A percentile compares a stretch with the other conserved stretches of the same genome.
Evolutionary conservation across 768 basidiomycete species (phyloP).

Genomic region (Krasilnikovozyma curviuscula): DNA sequence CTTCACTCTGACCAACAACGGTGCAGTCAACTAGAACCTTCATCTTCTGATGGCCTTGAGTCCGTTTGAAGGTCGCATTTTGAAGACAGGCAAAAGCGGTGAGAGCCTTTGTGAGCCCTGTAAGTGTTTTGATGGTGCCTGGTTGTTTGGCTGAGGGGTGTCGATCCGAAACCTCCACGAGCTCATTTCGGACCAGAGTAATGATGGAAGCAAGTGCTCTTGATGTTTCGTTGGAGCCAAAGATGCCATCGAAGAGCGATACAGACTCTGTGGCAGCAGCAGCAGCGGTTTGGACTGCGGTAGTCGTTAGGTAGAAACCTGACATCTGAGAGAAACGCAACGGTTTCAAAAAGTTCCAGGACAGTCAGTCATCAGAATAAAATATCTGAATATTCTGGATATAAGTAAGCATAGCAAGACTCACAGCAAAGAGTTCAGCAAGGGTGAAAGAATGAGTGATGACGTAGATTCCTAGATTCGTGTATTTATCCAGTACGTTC

Average conservation of each 20-base stretch:
- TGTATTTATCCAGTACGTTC: constrained; percentile 26
- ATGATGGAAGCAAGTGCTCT: constrained; percentile 26
- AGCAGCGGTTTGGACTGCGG: constrained; percentile 20
- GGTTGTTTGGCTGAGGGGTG: constrained; percentile 14
- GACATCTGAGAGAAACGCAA: constrained; percentile 24
- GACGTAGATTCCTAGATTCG: constrained; percentile 27
- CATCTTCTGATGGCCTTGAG: constrained; percentile 19
- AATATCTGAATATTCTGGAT: neutral
- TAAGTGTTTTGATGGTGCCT: constrained; percentile 18
- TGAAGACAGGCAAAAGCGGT: constrained; percentile 29
- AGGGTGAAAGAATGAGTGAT: constrained; percentile 28
- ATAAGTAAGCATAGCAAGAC: neutral
- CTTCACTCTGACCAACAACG: constrained; percentile 17
- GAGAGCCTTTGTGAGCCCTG: constrained; percentile 27
- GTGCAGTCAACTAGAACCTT: constrained; percentile 26
- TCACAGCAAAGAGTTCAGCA: constrained; percentile 26
- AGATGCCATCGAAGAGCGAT: constrained; percentile 19
- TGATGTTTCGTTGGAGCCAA: constrained; percentile 29
- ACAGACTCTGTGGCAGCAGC: constrained; percentile 21
- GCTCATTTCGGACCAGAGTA: constrained; percentile 24
- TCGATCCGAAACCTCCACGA: constrained; percentile 23
- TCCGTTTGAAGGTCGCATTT: constrained; percentile 24
- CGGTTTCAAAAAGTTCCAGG: neutral
- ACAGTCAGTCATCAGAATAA: neutral
- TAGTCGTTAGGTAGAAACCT: constrained; percentile 26